These are phyloP conservation scores for Penicillium sp. DNA, from an alignment of 2,329 filamentous ascomycete genomes.

Conservation along the genomic window DNA sequence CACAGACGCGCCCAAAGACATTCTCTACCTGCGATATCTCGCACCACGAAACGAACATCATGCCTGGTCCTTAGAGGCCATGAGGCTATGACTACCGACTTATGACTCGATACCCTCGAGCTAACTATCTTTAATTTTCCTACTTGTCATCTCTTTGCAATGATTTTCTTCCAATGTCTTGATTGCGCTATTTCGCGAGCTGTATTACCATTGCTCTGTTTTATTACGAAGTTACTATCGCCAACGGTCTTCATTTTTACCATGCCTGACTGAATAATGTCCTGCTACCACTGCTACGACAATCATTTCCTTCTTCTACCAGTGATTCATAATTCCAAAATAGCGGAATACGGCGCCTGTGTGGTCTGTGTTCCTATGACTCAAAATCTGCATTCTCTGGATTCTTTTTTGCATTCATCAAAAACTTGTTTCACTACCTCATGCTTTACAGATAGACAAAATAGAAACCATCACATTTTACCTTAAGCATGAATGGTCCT, in stretches of 20 bases:
- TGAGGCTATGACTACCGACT: slow-evolving; percentile 7
- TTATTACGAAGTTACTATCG: background rate
- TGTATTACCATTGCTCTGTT: slow-evolving; percentile 4
- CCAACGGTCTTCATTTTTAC: background rate
- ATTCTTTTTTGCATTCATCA: background rate
- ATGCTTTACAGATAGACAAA: background rate
- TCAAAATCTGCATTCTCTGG: background rate
- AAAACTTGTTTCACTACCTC: background rate
- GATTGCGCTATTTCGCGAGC: background rate
- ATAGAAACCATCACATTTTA: background rate
- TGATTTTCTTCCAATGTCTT: background rate
- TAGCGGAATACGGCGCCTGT: background rate
- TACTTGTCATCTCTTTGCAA: background rate
- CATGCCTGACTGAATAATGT: background rate
- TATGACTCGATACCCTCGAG: slow-evolving; percentile 10
- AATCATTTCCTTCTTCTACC: background rate
- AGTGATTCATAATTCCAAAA: background rate
- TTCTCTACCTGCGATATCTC: slow-evolving; percentile 1
- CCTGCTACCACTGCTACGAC: background rate
- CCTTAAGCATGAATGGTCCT: background rate
- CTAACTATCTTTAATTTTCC: slow-evolving; percentile 11
- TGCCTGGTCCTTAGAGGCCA: background rate
- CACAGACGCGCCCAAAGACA: slow-evolving; percentile 1
- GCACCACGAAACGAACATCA: slow-evolving; percentile 2
- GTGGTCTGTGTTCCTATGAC: background rate